Percentiles rank a stretch among this genome's conserved stretches.
These are phyloP conservation scores for Rugosomyces carneus DNA, from an alignment of 1,284 basidiomycete genomes.

Conservation along the genomic window DNA sequence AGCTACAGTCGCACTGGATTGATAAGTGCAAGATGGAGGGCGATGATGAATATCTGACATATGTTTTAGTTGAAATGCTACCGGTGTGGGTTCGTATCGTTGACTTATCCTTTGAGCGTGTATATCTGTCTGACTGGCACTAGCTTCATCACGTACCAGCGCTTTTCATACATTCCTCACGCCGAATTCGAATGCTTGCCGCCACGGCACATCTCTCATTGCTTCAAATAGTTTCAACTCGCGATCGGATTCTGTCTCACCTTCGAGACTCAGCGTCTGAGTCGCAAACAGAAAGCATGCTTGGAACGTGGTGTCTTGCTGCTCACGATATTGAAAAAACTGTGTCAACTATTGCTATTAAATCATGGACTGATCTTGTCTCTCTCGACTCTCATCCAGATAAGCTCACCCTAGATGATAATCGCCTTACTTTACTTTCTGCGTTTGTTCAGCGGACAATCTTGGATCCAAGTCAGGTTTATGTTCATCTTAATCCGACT, in stretches of 20 bases:
- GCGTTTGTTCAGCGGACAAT: slow-evolving; percentile 50
- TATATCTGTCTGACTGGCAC: slow-evolving; percentile 3
- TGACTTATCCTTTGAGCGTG: neutral
- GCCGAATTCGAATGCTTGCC: slow-evolving; percentile 69
- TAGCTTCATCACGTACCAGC: slow-evolving; percentile 84
- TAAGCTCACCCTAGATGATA: slow-evolving; percentile 34
- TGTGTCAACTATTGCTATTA: slow-evolving; percentile 46
- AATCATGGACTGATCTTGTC: slow-evolving; percentile 49
- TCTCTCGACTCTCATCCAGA: slow-evolving; percentile 15
- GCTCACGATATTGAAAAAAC: slow-evolving; percentile 69
- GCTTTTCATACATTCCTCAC: slow-evolving; percentile 76
- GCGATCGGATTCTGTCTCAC: slow-evolving; percentile 53
- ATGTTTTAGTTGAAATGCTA: slow-evolving; percentile 56
- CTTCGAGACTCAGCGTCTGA: slow-evolving; percentile 48
- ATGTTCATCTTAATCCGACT: slow-evolving; percentile 68
- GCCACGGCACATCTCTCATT: slow-evolving; percentile 68
- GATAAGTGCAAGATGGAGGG: slow-evolving; percentile 39
- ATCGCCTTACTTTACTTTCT: slow-evolving; percentile 30
- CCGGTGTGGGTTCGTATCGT: slow-evolving; percentile 81
- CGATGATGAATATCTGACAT: slow-evolving; percentile 32
- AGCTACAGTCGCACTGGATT: slow-evolving; percentile 70
- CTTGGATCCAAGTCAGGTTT: slow-evolving; percentile 63
- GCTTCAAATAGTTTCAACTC: slow-evolving; percentile 49
- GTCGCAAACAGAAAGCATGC: slow-evolving; percentile 60
- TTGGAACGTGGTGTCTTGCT: slow-evolving; percentile 79